Conservation (phyloP, 148 eudicot genomes). For the Selenicereus undatus region DNA sequence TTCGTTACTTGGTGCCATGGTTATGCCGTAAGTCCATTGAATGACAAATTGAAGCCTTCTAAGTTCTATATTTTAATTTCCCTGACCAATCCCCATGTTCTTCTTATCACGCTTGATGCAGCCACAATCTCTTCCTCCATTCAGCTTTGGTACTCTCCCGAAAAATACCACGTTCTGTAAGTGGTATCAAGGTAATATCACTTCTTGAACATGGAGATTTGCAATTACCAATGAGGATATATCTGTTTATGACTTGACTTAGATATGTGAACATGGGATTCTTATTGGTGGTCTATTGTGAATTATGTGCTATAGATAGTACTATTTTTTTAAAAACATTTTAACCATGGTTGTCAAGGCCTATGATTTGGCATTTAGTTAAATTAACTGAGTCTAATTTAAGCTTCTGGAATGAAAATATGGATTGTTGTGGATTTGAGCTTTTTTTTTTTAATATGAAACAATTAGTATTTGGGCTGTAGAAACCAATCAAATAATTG, state of each 20-base stretch:
- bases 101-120: conserved; percentile 35
- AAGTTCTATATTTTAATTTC: neutral
- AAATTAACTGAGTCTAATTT: too few species aligned
- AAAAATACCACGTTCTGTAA: conserved; percentile 80
- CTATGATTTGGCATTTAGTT: too few species aligned
- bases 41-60: neutral
- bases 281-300: neutral
- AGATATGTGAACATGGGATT: neutral
- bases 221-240: neutral
- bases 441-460: neutral
- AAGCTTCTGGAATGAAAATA: too few species aligned
- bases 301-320: neutral
- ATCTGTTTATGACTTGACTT: neutral
- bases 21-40: conserved; percentile 84
- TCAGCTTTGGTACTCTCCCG: conserved; percentile 98
- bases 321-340: neutral
- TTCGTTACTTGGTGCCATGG: conserved; percentile 99
- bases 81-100: neutral
- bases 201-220: neutral
- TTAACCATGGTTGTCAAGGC: neutral
- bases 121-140: conserved; percentile 98
- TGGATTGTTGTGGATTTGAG: neutral
- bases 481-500: neutral
- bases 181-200: conserved; percentile 64
- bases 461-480: neutral